phyloP scores from a whole-genome alignment of 805 yeast species.

The Lipomyces japonicus region DNA sequence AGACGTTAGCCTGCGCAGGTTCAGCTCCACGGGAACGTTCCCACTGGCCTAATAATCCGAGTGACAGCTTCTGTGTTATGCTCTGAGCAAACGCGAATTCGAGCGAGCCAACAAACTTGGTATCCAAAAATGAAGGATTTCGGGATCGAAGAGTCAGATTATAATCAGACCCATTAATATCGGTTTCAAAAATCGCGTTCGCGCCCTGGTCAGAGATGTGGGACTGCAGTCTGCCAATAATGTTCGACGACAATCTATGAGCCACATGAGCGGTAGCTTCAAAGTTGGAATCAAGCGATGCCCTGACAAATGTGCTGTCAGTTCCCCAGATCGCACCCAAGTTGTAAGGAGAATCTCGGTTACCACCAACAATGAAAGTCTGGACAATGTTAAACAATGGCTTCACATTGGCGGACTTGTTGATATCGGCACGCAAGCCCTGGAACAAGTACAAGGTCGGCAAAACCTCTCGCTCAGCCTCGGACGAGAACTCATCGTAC shows the following conservation, averaged over 20 bases:
- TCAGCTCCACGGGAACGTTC: slow-evolving; percentile 55
- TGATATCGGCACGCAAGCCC: slow-evolving; percentile 93
- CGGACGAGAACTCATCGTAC: slow-evolving; percentile 87
- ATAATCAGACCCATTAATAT: slow-evolving; percentile 83
- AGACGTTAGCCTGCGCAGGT: slow-evolving; percentile 88
- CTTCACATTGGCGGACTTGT: slow-evolving; percentile 82
- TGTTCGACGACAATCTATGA: slow-evolving; percentile 11
- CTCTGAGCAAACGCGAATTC: slow-evolving; percentile 90
- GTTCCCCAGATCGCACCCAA: slow-evolving; percentile 85
- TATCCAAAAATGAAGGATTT: slow-evolving; percentile 77
- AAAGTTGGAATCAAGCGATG: slow-evolving; percentile 79
- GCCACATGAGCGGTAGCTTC: slow-evolving; percentile 19
- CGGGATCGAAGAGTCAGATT: slow-evolving; percentile 84
- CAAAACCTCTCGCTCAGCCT: slow-evolving; percentile 90
- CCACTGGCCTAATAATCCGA: slow-evolving; percentile 92
- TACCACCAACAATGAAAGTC: slow-evolving; percentile 73
- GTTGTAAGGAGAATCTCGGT: slow-evolving; percentile 73
- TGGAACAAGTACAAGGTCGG: slow-evolving; percentile 85
- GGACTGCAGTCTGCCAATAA: slow-evolving; percentile 18
- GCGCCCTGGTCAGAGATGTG: slow-evolving; percentile 25
- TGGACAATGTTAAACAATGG: slow-evolving; percentile 98
- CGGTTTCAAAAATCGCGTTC: slow-evolving; percentile 95
- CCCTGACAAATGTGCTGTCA: slow-evolving; percentile 82
- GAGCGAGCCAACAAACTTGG: slow-evolving; percentile 82
- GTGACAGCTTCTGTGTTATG: slow-evolving; percentile 72